Evolutionary conservation across 1,139 yeast species (phyloP).

Genomic region (Debaryomyces coudertii): DNA sequence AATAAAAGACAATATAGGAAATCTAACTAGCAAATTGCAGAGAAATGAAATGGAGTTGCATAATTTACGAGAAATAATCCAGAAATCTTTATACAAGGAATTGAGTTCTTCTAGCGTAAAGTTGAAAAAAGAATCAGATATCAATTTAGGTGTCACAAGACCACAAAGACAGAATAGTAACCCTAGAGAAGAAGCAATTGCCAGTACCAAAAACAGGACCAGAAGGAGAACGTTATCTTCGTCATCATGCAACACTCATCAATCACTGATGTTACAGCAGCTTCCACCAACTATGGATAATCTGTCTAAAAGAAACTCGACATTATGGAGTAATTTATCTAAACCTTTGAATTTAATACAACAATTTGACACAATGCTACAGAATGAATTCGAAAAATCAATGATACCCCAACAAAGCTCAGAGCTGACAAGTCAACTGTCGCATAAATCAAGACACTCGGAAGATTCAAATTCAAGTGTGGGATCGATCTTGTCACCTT

Average conservation of each 20-base stretch:
- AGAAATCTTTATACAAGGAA: constrained; percentile 43
- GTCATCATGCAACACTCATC: constrained; percentile 13
- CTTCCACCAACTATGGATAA: neutral
- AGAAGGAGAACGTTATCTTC: constrained; percentile 26
- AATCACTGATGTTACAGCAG: neutral
- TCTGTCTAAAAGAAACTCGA: constrained; percentile 22
- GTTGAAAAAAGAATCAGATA: neutral
- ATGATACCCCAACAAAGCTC: constrained; percentile 23
- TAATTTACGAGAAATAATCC: constrained; percentile 44
- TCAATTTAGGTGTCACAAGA: constrained; percentile 7
- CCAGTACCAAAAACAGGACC: constrained; percentile 29
- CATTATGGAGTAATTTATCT: constrained; percentile 44
- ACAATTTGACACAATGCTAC: constrained; percentile 69
- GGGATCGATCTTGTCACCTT: constrained; percentile 30
- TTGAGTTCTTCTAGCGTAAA: constrained; percentile 18
- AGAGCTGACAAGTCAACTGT: neutral
- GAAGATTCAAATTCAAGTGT: constrained; percentile 26
- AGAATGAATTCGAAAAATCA: constrained; percentile 64
- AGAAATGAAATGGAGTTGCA: constrained; percentile 53
- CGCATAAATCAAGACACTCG: constrained; percentile 3
- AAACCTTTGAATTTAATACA: constrained; percentile 67
- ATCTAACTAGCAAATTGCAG: constrained; percentile 33
- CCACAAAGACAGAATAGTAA: constrained; percentile 31
- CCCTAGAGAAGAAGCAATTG: constrained; percentile 41
- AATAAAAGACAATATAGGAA: constrained; percentile 51